phyloP scores from a whole-genome alignment of 768 basidiomycete genomes.

The Rhodotorula taiwanensis region DNA sequence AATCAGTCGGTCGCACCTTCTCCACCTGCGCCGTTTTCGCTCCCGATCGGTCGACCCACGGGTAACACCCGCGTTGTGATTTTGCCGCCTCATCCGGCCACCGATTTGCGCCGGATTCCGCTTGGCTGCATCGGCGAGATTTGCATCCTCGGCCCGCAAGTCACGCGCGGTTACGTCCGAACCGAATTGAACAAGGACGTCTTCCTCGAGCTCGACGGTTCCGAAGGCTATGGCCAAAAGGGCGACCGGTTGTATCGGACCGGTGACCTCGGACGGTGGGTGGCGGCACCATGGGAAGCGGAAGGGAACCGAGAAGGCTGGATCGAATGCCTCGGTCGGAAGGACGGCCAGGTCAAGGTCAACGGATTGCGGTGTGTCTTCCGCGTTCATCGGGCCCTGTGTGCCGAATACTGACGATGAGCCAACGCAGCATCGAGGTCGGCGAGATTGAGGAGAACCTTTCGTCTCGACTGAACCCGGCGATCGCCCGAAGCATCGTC shows the following conservation, averaged over 20 bases:
- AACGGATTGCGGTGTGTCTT: conserved; percentile 28
- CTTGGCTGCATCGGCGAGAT: conserved; percentile 35
- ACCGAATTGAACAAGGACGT: conserved; percentile 28
- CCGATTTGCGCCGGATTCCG: conserved; percentile 3
- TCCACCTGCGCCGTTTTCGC: conserved; percentile 3
- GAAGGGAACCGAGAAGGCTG: conserved; percentile 26
- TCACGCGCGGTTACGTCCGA: conserved; percentile 30
- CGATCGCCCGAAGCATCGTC: conserved; percentile 30
- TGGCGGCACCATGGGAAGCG: conserved; percentile 13
- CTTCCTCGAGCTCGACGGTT: conserved; percentile 6
- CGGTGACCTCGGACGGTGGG: conserved; percentile 28
- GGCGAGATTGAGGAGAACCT: conserved; percentile 37
- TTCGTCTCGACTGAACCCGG: conserved; percentile 5
- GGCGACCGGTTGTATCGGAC: conserved; percentile 29
- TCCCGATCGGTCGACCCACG: conserved; percentile 33
- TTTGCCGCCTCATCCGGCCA: conserved; percentile 9
- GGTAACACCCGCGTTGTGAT: conserved; percentile 21
- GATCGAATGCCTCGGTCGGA: conserved; percentile 32
- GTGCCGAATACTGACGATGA: neutral
- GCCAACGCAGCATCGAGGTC: conserved; percentile 24
- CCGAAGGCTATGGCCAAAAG: conserved; percentile 4
- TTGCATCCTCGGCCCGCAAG: conserved; percentile 32
- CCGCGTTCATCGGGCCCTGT: too few species aligned
- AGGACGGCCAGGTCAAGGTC: conserved; percentile 36
- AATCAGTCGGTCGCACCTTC: conserved; percentile 20